These are phyloP conservation scores for Phytophthora parvispora DNA, from an alignment of 352 stramenopile species.

Conservation along the genomic window DNA sequence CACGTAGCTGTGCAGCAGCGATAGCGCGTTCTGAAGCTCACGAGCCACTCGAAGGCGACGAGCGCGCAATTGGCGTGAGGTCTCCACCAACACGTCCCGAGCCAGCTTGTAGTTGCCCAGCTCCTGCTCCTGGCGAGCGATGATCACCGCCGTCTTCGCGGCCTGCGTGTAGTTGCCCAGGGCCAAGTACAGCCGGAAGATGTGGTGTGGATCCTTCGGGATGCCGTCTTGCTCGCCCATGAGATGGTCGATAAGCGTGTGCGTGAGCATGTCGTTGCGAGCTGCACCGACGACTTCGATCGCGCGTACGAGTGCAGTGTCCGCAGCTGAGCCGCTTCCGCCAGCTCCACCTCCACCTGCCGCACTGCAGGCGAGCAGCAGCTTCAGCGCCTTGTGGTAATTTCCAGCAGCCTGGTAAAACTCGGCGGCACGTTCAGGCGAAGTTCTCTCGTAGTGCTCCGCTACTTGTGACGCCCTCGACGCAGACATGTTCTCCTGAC, in stretches of 20 bases:
- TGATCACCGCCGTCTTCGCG: slow-evolving; percentile 95
- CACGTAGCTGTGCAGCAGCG: slow-evolving; percentile 96
- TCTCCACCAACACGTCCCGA: slow-evolving; percentile 94
- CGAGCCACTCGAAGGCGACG: slow-evolving; percentile 92
- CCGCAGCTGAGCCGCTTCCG: slow-evolving; percentile 50
- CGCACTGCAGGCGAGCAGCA: slow-evolving; percentile 88
- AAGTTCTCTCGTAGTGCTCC: slow-evolving; percentile 90
- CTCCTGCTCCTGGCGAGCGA: slow-evolving; percentile 94
- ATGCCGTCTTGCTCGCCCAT: slow-evolving; percentile 96
- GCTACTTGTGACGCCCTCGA: slow-evolving; percentile 92
- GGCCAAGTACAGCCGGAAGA: slow-evolving; percentile 96
- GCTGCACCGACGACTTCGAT: slow-evolving; percentile 96
- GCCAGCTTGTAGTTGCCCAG: slow-evolving; percentile 95
- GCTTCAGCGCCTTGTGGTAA: slow-evolving; percentile 91
- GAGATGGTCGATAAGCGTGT: slow-evolving; percentile 96
- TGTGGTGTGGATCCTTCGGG: slow-evolving; percentile 96
- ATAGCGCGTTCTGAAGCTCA: slow-evolving; percentile 86
- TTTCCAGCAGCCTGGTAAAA: slow-evolving; percentile 93
- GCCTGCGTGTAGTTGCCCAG: slow-evolving; percentile 95
- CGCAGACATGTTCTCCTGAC: slow-evolving; percentile 83
- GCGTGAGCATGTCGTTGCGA: slow-evolving; percentile 95
- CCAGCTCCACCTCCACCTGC: slow-evolving; percentile 8
- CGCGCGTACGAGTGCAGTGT: slow-evolving; percentile 86
- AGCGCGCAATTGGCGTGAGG: slow-evolving; percentile 86
- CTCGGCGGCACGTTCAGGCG: slow-evolving; percentile 81